Evolutionary conservation across 1,139 yeast species (phyloP).

Genomic region (Yamadazyma sp.): DNA sequence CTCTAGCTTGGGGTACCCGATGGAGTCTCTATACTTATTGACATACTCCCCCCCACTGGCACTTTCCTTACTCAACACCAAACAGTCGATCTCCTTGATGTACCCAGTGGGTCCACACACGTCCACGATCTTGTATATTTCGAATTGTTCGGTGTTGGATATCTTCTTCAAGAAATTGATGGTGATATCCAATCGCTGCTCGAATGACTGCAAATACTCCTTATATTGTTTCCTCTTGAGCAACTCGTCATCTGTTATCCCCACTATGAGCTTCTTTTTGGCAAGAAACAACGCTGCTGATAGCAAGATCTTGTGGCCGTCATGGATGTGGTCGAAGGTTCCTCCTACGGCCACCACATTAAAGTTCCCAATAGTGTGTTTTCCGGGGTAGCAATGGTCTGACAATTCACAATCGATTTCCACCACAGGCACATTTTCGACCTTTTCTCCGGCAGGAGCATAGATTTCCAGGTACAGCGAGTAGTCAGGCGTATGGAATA

Average conservation of each 20-base stretch:
- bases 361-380: slow-evolving; percentile 1
- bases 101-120: slow-evolving; percentile 93
- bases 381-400: neutral
- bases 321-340: slow-evolving; percentile 94
- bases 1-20: slow-evolving; percentile 53
- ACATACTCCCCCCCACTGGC: slow-evolving; percentile 70
- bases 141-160: slow-evolving; percentile 38
- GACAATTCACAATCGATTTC: neutral
- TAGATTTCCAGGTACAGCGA: slow-evolving; percentile 5
- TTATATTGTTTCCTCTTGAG: slow-evolving; percentile 73
- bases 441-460: slow-evolving; percentile 1
- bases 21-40: slow-evolving; percentile 59
- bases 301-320: slow-evolving; percentile 86
- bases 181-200: slow-evolving; percentile 49
- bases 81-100: slow-evolving; percentile 70
- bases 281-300: slow-evolving; percentile 72
- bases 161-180: slow-evolving; percentile 42
- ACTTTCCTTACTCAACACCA: slow-evolving; percentile 82
- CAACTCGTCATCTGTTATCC: slow-evolving; percentile 80
- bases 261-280: slow-evolving; percentile 59
- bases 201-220: slow-evolving; percentile 62
- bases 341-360: slow-evolving; percentile 74
- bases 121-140: slow-evolving; percentile 65
- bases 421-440: neutral
- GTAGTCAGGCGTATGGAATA: slow-evolving; percentile 22